phyloP scores from a whole-genome alignment of 192 early-diverging fungal genomes.

The Podila minutissima region DNA sequence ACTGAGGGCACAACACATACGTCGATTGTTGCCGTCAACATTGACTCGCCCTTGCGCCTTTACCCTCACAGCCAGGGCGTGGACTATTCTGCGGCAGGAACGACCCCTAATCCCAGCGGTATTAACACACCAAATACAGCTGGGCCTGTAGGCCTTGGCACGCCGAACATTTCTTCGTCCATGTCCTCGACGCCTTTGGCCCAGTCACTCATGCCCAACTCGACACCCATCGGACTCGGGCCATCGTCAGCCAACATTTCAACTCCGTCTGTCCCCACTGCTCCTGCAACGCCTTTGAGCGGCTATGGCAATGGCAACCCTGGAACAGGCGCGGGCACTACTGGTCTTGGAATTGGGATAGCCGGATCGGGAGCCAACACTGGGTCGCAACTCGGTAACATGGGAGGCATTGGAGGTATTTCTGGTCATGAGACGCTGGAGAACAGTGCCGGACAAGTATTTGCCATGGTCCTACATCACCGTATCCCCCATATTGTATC shows the following conservation, averaged over 20 bases:
- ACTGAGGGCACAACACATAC: constrained; percentile 11
- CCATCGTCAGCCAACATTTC: not conserved
- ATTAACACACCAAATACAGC: constrained; percentile 10
- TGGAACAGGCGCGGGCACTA: not conserved
- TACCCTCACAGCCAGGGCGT: constrained; percentile 26
- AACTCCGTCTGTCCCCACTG: constrained; percentile 19
- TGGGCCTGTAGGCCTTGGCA: not conserved
- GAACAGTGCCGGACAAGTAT: constrained; percentile 49
- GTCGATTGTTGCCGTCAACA: constrained; percentile 25
- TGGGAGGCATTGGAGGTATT: constrained; percentile 37
- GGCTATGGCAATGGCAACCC: not conserved
- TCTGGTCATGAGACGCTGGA: constrained; percentile 20
- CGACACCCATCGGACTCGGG: not conserved
- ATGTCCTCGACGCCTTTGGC: constrained; percentile 12
- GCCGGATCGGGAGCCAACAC: constrained; percentile 1
- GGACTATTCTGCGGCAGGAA: constrained; percentile 11
- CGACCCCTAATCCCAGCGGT: constrained; percentile 17
- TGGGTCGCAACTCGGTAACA: not conserved
- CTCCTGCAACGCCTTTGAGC: constrained; percentile 7
- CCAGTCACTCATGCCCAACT: constrained; percentile 3
- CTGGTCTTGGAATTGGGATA: constrained; percentile 9
- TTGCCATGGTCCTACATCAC: constrained; percentile 61
- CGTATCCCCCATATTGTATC: constrained; percentile 57
- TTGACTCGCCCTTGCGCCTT: constrained; percentile 20
- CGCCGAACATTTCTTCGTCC: not conserved